Conservation (phyloP, 805 yeast species). For the Cyberlindnera bimundalis region DNA sequence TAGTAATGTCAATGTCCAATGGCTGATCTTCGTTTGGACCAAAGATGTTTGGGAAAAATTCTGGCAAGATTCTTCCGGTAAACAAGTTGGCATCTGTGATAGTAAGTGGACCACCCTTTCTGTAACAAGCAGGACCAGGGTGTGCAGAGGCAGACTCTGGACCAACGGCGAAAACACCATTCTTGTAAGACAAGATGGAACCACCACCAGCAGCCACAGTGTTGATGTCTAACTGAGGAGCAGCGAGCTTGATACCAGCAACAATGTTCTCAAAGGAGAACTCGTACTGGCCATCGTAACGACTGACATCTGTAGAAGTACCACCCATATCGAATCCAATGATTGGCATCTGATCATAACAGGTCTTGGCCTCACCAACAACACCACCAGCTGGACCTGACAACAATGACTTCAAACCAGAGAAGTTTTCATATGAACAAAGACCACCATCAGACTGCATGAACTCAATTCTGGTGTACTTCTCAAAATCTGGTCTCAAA, state of each 20-base stretch:
- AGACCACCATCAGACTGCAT: conserved; percentile 62
- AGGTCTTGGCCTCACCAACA: conserved; percentile 53
- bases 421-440: conserved; percentile 47
- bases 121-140: conserved; percentile 87
- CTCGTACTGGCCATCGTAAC: conserved; percentile 65
- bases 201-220: conserved; percentile 90
- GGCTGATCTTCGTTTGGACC: conserved; percentile 78
- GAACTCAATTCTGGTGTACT: conserved; percentile 41
- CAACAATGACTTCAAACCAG: conserved; percentile 49
- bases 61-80: conserved; percentile 69
- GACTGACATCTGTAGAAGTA: conserved; percentile 80
- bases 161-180: conserved; percentile 76
- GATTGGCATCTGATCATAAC: conserved; percentile 39
- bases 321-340: conserved; percentile 71
- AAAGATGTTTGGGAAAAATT: conserved; percentile 74
- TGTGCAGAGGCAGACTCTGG: conserved; percentile 87
- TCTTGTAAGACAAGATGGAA: conserved; percentile 60
- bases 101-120: conserved; percentile 81
- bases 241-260: conserved; percentile 79
- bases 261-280: conserved; percentile 82
- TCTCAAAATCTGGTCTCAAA: conserved; percentile 33
- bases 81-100: conserved; percentile 82
- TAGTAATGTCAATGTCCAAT: conserved; percentile 48
- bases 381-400: conserved; percentile 66
- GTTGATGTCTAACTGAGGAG: conserved; percentile 79